These are phyloP conservation scores for Aspergillus glaucus DNA, from an alignment of 2,329 filamentous ascomycete species.

Conservation along the genomic window DNA sequence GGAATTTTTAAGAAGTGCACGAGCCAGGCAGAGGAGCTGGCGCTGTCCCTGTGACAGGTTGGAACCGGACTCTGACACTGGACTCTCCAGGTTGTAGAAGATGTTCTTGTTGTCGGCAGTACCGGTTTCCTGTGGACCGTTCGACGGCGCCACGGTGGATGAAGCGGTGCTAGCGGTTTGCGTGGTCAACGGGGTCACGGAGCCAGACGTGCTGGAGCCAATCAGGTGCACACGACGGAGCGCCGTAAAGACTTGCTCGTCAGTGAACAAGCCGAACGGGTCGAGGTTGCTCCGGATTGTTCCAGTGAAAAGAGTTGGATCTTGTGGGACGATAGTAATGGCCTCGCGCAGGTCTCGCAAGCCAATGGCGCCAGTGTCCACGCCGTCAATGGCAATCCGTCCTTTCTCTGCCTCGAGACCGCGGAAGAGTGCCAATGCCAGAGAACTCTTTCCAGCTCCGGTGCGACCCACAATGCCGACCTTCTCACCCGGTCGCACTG, in stretches of 20 bases:
- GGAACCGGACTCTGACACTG: slow-evolving; percentile 81
- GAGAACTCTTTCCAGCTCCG: slow-evolving; percentile 91
- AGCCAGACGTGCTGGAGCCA: slow-evolving; percentile 29
- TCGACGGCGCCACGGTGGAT: slow-evolving; percentile 19
- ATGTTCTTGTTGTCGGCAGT: slow-evolving; percentile 79
- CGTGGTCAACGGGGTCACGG: slow-evolving; percentile 27
- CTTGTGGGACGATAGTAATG: slow-evolving; percentile 96
- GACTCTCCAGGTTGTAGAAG: slow-evolving; percentile 77
- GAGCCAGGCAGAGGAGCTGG: slow-evolving; percentile 86
- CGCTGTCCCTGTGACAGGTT: slow-evolving; percentile 96
- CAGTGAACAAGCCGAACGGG: slow-evolving; percentile 80
- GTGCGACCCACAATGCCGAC: slow-evolving; percentile 94
- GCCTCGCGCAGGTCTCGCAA: slow-evolving; percentile 88
- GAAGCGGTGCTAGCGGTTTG: not conserved
- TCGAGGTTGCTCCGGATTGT: slow-evolving; percentile 90
- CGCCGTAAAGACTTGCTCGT: slow-evolving; percentile 82
- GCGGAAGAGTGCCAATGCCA: slow-evolving; percentile 88
- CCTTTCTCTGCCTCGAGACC: slow-evolving; percentile 86
- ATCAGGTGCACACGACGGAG: slow-evolving; percentile 87
- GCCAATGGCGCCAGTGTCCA: slow-evolving; percentile 87
- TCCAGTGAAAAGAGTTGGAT: slow-evolving; percentile 84
- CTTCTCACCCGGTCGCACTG: slow-evolving; percentile 79
- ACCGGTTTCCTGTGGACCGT: slow-evolving; percentile 13
- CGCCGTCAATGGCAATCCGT: slow-evolving; percentile 79
- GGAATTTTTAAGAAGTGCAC: slow-evolving; percentile 83